Evolutionary conservation across 1,284 basidiomycete species (phyloP).

Genomic region (Mycosarcoma mackinlayi): DNA sequence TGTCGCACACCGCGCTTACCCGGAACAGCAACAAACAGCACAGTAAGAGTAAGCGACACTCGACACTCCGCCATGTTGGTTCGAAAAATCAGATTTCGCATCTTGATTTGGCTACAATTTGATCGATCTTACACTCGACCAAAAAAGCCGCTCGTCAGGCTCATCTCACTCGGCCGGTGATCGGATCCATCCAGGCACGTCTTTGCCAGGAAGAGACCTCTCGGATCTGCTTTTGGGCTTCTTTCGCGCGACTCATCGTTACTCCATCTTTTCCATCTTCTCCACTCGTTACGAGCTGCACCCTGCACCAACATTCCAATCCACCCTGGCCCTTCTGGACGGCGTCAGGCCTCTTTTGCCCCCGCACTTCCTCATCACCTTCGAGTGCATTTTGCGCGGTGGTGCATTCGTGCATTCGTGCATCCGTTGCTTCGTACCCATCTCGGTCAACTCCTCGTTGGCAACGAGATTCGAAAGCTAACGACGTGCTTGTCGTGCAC

Average conservation of each 20-base stretch:
- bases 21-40: too few species aligned
- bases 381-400: background rate
- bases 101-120: too few species aligned
- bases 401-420: background rate
- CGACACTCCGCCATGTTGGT: too few species aligned
- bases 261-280: conserved; percentile 16
- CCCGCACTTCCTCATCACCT: too few species aligned
- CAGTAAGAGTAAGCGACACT: too few species aligned
- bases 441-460: background rate
- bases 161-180: conserved; percentile 46
- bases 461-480: background rate
- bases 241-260: conserved; percentile 47
- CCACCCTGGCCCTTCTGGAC: background rate
- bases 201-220: background rate
- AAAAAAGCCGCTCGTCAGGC: too few species aligned
- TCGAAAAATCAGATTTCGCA: too few species aligned
- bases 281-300: conserved; percentile 36
- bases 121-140: too few species aligned
- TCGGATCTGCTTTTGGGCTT: conserved; percentile 23
- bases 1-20: too few species aligned
- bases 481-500: conserved; percentile 1
- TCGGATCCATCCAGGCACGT: too few species aligned
- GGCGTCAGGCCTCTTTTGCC: too few species aligned
- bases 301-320: conserved; percentile 24
- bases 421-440: too few species aligned